phyloP scores from a whole-genome alignment of 352 stramenopile species.

The Globisporangium cystogenes region DNA sequence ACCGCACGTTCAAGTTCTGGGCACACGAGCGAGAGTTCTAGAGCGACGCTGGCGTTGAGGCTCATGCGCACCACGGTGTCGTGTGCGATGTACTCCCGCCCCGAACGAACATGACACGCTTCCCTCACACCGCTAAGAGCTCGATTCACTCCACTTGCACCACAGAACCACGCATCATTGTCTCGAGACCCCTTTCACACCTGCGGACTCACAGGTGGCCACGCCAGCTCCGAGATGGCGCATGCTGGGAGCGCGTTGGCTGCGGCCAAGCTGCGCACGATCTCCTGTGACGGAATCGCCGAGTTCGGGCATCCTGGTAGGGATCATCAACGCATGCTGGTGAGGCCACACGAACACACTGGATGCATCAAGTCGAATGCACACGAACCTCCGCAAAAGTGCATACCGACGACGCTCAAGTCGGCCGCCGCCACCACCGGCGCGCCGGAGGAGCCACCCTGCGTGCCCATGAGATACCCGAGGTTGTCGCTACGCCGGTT shows the following conservation, averaged over 20 bases:
- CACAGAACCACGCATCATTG: neutral
- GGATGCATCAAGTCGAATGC: neutral
- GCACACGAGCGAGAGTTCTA: conserved; percentile 88
- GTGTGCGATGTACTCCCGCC: too few species aligned
- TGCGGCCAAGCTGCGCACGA: conserved; percentile 21
- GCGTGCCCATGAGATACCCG: conserved; percentile 38
- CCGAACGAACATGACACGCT: neutral
- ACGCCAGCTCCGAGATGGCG: conserved; percentile 10
- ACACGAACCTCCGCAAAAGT: conserved; percentile 38
- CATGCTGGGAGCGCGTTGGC: conserved; percentile 17
- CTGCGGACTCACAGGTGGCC: neutral
- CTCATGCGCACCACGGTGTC: neutral
- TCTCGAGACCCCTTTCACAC: neutral
- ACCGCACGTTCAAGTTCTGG: conserved; percentile 93
- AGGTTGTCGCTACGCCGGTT: conserved; percentile 24
- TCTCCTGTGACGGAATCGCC: conserved; percentile 26
- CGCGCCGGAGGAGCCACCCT: conserved; percentile 42
- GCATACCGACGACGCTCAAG: conserved; percentile 33
- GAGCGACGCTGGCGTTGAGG: conserved; percentile 7
- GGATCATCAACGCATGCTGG: too few species aligned
- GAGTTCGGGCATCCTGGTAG: conserved; percentile 32
- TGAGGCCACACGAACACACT: too few species aligned
- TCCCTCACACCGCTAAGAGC: neutral
- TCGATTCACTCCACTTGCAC: neutral
- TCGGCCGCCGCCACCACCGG: conserved; percentile 37